These are phyloP conservation scores for Tremellales sp. DNA, from an alignment of 1,284 basidiomycete species.

Conservation along the genomic window DNA sequence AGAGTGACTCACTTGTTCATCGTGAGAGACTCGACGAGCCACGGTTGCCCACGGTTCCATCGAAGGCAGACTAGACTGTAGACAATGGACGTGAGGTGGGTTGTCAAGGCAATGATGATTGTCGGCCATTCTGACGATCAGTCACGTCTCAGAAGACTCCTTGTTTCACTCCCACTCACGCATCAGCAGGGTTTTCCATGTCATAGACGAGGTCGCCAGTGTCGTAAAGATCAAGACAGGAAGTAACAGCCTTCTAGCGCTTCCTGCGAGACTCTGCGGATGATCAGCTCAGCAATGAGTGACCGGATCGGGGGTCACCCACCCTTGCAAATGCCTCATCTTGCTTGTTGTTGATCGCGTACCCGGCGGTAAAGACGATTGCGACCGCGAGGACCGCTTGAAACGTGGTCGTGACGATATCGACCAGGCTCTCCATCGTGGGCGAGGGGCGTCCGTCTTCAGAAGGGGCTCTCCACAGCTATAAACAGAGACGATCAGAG, in stretches of 20 bases:
- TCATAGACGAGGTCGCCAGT: slow-evolving; percentile 28
- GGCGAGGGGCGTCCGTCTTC: too few relatives aligned
- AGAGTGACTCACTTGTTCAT: slow-evolving; percentile 46
- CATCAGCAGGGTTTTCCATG: slow-evolving; percentile 20
- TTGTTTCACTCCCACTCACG: slow-evolving; percentile 15
- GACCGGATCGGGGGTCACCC: slow-evolving; percentile 2
- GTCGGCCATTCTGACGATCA: slow-evolving; percentile 33
- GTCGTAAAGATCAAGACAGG: slow-evolving; percentile 35
- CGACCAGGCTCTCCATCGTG: slow-evolving; percentile 36
- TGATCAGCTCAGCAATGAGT: not conserved
- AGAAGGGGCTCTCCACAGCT: too few relatives aligned
- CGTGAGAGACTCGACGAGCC: slow-evolving; percentile 32
- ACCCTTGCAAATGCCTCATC: slow-evolving; percentile 14
- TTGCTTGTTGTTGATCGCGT: slow-evolving; percentile 24
- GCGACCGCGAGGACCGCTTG: slow-evolving; percentile 35
- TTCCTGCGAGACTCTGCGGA: slow-evolving; percentile 16
- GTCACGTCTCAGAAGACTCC: not conserved
- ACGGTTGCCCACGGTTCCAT: slow-evolving; percentile 23
- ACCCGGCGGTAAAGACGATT: slow-evolving; percentile 37
- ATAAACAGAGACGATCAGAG: too few relatives aligned
- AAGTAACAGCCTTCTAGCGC: slow-evolving; percentile 25
- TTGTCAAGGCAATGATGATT: slow-evolving; percentile 27
- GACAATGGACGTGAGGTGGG: slow-evolving; percentile 30
- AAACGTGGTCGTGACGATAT: slow-evolving; percentile 35
- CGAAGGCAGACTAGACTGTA: slow-evolving; percentile 20